Conservation (phyloP, 768 basidiomycete species). For the Tricholoma sp. region DNA sequence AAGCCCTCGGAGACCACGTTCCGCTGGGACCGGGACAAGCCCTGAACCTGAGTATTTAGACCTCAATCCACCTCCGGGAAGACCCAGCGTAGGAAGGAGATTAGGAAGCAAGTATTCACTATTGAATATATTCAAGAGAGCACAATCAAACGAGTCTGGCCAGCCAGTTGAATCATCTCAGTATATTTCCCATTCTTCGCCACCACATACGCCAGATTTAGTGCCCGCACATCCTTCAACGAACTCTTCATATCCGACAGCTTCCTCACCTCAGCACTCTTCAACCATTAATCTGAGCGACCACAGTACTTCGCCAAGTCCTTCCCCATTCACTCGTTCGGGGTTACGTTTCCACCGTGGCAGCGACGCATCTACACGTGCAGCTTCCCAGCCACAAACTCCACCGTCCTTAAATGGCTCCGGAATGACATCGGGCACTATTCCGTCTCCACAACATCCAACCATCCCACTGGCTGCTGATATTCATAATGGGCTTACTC, state of each 20-base stretch:
- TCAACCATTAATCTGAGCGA: constrained; percentile 6
- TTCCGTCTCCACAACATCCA: constrained; percentile 20
- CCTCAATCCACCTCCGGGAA: constrained; percentile 21
- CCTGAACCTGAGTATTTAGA: constrained; percentile 38
- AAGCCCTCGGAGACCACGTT: constrained; percentile 55
- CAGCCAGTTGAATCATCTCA: constrained; percentile 15
- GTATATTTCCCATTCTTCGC: constrained; percentile 7
- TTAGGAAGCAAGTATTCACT: constrained; percentile 71
- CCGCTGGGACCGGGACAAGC: constrained; percentile 68
- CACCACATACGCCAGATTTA: constrained; percentile 16
- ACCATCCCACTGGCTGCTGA: constrained; percentile 41
- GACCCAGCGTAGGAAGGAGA: constrained; percentile 33
- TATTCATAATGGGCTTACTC: constrained; percentile 39
- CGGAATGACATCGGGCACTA: constrained; percentile 18
- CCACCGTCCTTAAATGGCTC: constrained; percentile 12
- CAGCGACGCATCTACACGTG: constrained; percentile 28
- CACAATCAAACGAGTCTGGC: constrained; percentile 28
- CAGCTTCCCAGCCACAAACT: constrained; percentile 7
- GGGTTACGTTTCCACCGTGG: constrained; percentile 25
- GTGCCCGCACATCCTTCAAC: constrained; percentile 20
- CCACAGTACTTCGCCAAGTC: constrained; percentile 5
- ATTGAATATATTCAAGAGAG: constrained; percentile 69
- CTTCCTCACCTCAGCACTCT: constrained; percentile 17
- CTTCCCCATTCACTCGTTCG: constrained; percentile 15
- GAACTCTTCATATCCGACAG: constrained; percentile 16